Conservation (phyloP, 2,329 filamentous ascomycete species). For the Cercospora sp. region DNA sequence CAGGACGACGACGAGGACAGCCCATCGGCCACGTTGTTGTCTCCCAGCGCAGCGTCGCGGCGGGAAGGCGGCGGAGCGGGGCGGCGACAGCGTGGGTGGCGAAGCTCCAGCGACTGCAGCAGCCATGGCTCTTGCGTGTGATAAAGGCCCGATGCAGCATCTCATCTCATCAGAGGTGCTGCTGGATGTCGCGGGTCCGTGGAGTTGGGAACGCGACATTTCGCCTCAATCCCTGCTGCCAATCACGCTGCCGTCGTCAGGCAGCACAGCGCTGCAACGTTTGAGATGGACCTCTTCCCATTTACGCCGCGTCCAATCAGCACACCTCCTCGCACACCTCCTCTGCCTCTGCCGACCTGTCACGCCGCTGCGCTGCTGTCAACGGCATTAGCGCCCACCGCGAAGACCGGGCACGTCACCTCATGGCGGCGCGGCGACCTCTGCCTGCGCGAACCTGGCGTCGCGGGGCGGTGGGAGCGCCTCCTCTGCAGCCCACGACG, state of each 20-base stretch:
- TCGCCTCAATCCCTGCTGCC: constrained; percentile 22
- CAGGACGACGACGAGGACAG: neutral
- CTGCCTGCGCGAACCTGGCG: neutral
- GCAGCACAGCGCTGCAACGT: constrained; percentile 22
- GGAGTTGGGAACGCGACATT: constrained; percentile 24
- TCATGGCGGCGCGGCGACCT: neutral
- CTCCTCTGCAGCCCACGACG: neutral
- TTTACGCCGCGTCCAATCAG: constrained; percentile 17
- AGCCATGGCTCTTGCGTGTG: constrained; percentile 18
- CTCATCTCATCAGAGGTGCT: neutral
- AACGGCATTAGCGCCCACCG: constrained; percentile 27
- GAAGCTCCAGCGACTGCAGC: constrained; percentile 11
- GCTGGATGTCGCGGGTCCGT: constrained; percentile 18
- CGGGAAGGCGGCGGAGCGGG: neutral
- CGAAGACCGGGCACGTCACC: neutral
- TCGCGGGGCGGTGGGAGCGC: neutral
- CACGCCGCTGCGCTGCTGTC: constrained; percentile 27
- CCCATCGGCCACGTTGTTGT: constrained; percentile 22
- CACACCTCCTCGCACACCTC: constrained; percentile 13
- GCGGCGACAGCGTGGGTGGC: constrained; percentile 1
- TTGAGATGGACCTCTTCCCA: constrained; percentile 4
- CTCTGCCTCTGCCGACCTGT: constrained; percentile 27
- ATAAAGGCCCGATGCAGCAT: constrained; percentile 23
- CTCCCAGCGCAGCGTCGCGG: constrained; percentile 12
- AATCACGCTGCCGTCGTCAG: constrained; percentile 24